Percentiles rank a stretch among this genome's conserved stretches.
These are phyloP conservation scores for Blastobotrys attinorum DNA, from an alignment of 805 yeast genomes.

Conservation along the genomic window DNA sequence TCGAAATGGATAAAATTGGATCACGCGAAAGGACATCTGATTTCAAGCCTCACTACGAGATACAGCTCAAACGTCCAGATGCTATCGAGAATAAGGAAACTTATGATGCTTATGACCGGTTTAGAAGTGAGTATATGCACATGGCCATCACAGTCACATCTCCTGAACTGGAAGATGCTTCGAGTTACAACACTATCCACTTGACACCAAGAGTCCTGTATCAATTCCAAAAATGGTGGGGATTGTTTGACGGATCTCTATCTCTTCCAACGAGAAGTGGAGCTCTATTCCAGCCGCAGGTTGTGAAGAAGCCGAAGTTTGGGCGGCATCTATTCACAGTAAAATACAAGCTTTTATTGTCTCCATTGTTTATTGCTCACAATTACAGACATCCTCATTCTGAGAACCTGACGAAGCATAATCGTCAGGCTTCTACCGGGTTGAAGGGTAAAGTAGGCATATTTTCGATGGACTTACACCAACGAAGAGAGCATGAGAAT, in stretches of 20 bases:
- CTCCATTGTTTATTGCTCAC: constrained; percentile 70
- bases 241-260: constrained; percentile 66
- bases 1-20: constrained; percentile 53
- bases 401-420: constrained; percentile 34
- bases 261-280: constrained; percentile 78
- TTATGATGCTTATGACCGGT: constrained; percentile 78
- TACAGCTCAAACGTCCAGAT: constrained; percentile 50
- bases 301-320: constrained; percentile 42
- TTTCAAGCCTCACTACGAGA: constrained; percentile 56
- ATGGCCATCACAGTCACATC: constrained; percentile 45
- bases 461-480: constrained; percentile 61
- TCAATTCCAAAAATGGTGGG: constrained; percentile 83
- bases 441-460: constrained; percentile 51
- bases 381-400: constrained; percentile 46
- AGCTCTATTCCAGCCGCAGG: constrained; percentile 39
- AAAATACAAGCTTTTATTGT: constrained; percentile 66
- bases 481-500: constrained; percentile 36
- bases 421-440: constrained; percentile 48
- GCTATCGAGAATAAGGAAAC: constrained; percentile 36
- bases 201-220: constrained; percentile 60
- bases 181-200: constrained; percentile 62
- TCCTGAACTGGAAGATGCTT: constrained; percentile 5
- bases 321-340: constrained; percentile 69
- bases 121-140: constrained; percentile 76
- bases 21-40: constrained; percentile 37